Percentiles rank a stretch among this genome's conserved stretches.
phyloP scores from a whole-genome alignment of 768 basidiomycete genomes.

The Amanita fuliginea region DNA sequence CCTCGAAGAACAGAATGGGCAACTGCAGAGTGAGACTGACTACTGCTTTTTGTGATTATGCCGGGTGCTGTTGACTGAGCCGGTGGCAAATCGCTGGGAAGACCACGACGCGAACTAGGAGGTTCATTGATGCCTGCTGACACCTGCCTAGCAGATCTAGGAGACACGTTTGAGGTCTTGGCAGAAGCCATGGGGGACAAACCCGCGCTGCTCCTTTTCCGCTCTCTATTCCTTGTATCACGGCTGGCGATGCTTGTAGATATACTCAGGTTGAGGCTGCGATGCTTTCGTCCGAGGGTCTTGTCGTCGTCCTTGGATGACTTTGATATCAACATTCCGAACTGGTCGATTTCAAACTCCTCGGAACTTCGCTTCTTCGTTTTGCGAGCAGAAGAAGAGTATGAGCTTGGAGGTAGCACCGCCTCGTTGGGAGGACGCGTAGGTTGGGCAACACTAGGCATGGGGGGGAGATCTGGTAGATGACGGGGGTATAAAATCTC shows the following conservation, averaged over 20 bases:
- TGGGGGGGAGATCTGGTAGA: slow-evolving; percentile 18
- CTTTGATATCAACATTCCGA: slow-evolving; percentile 49
- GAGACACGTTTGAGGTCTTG: slow-evolving; percentile 19
- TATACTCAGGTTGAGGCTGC: slow-evolving; percentile 53
- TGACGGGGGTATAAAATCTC: slow-evolving; percentile 83
- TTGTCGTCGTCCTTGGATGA: slow-evolving; percentile 40
- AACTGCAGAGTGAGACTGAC: slow-evolving; percentile 39
- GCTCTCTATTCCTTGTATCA: slow-evolving; percentile 41
- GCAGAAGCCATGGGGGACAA: slow-evolving; percentile 27
- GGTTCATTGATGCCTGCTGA: slow-evolving; percentile 49
- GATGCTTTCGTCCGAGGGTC: slow-evolving; percentile 47
- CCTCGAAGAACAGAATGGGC: slow-evolving; percentile 80
- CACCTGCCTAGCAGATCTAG: slow-evolving; percentile 39
- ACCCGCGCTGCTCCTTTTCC: slow-evolving; percentile 42
- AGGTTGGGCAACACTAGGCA: slow-evolving; percentile 17
- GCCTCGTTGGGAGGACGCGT: slow-evolving; percentile 22
- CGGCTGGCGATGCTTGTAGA: slow-evolving; percentile 23
- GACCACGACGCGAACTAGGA: slow-evolving; percentile 44
- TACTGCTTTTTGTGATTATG: slow-evolving; percentile 37
- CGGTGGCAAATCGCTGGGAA: slow-evolving; percentile 76
- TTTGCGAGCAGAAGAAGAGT: slow-evolving; percentile 37
- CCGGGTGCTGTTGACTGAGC: slow-evolving; percentile 85
- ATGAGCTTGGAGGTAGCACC: slow-evolving; percentile 55
- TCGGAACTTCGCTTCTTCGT: slow-evolving; percentile 72
- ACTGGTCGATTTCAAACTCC: slow-evolving; percentile 72